These are phyloP conservation scores for Quercus rubra DNA, from an alignment of 306 rosid species.

Conservation along the genomic window DNA sequence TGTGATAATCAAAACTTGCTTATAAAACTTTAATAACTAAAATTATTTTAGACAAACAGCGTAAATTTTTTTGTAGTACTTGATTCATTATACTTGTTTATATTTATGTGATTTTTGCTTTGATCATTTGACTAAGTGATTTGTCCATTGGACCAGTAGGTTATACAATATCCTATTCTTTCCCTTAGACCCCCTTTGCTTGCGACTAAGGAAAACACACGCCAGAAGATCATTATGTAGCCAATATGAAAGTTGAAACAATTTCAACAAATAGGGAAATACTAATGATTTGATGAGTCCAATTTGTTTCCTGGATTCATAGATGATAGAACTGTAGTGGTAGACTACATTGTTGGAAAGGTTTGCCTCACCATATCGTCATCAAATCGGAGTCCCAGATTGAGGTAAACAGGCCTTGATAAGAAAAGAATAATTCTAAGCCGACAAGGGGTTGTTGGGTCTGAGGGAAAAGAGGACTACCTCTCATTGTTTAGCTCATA, in stretches of 20 bases:
- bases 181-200: not conserved
- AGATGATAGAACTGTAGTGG: not conserved
- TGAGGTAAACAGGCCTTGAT: not conserved
- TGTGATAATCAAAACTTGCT: not conserved
- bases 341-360: not conserved
- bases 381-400: not conserved
- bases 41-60: not conserved
- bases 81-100: not conserved
- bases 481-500: too few relatives aligned
- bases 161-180: too few relatives aligned
- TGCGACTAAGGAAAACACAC: not conserved
- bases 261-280: not conserved
- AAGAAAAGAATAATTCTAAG: too few relatives aligned
- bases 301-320: not conserved
- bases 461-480: too few relatives aligned
- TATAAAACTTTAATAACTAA: not conserved
- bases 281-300: not conserved
- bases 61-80: not conserved
- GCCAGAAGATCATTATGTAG: not conserved
- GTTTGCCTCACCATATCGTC: not conserved
- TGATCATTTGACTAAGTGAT: too few relatives aligned
- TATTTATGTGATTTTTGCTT: not conserved
- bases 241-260: not conserved
- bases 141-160: too few relatives aligned
- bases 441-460: too few relatives aligned